Base-by-base conservation (phyloP, 2,329 filamentous ascomycete genomes). In the Rhytidhysteron rufulum region DNA sequence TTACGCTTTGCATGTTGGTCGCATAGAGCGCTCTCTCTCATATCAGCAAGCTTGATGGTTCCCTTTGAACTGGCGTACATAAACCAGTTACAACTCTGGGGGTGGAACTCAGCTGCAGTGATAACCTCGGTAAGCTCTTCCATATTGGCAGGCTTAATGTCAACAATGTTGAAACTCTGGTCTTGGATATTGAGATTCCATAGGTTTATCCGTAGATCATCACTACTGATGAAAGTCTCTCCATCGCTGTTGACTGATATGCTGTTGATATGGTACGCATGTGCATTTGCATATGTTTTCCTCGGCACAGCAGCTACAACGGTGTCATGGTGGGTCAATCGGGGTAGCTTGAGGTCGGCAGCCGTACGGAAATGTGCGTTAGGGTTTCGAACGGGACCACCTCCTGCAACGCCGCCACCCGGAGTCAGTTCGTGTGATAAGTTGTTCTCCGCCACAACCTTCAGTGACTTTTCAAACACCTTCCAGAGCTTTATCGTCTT, bases 401-500 rank as follows among this genome's bases (percentile, higher is more conserved):
- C 89, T 50, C 85, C 85, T 49, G 82, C 78, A 52, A 81, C 78
- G 57, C 62, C 78, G 73, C 77, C 74, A 31, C 76, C 78, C 8
- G 91, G 88, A 24, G 93, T 96, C 57, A 95, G 73, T 67, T 98
- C 93, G 63, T 91, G 87, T 17, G 91, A 96, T 41, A 98, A 77
- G 60, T 98, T 98, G 75, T 98, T 98, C 75, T 98, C 93, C 16
- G 93, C 93, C 48, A 98, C 93, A 31, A 98, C 93, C 70, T 97
- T 97, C 61, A 98, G 79, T 40, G 91, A 97, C 75, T 98, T 98
- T 73, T 98, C 93, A 60, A 97, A 98, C 37, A 98, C 91, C 69
- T 98, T 98, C 93, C 93, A 98, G 54, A 98, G 77, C 75, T 98
- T 98, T 79, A 98, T 98, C 31, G 93, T 98, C 77, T 98, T 98